phyloP scores from a whole-genome alignment of 257 asterid genomes.

The Solanum lignicaule region DNA sequence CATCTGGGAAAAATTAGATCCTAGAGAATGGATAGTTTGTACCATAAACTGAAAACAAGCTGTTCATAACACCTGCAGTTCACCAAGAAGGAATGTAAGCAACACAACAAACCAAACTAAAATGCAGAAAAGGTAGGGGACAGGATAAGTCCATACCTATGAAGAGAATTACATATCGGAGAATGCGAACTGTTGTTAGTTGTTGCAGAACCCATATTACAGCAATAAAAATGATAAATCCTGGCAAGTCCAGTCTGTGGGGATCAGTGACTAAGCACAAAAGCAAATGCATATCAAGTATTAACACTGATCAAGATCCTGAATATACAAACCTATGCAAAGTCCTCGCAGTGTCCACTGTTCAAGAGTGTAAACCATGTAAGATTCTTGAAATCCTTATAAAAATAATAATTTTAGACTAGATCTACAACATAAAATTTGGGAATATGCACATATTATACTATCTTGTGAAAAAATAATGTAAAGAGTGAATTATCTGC shows the following conservation, averaged over 20 bases:
- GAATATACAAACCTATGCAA: constrained; percentile 64
- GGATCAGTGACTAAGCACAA: background rate
- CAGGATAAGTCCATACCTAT: constrained; percentile 49
- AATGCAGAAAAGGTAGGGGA: background rate
- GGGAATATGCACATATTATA: background rate
- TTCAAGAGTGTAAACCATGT: constrained; percentile 10
- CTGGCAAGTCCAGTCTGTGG: constrained; percentile 27
- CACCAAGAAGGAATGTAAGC: background rate
- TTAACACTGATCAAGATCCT: background rate
- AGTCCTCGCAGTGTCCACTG: constrained; percentile 98
- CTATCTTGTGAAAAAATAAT: background rate
- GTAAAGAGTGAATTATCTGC: background rate
- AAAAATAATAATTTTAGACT: background rate
- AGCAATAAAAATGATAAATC: constrained; percentile 80
- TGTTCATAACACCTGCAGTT: constrained; percentile 91
- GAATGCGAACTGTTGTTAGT: constrained; percentile 58
- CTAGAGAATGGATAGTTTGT: constrained; percentile 5
- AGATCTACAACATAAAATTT: background rate
- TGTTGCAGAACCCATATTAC: constrained; percentile 82
- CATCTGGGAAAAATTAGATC: background rate
- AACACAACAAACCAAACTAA: background rate
- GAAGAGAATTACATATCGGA: constrained; percentile 87
- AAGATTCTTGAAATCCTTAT: background rate
- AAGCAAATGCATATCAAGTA: background rate
- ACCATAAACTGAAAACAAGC: constrained; percentile 95